Evolutionary conservation across 108 stramenopile species (phyloP).

Genomic region (Skeletonema costatum): DNA sequence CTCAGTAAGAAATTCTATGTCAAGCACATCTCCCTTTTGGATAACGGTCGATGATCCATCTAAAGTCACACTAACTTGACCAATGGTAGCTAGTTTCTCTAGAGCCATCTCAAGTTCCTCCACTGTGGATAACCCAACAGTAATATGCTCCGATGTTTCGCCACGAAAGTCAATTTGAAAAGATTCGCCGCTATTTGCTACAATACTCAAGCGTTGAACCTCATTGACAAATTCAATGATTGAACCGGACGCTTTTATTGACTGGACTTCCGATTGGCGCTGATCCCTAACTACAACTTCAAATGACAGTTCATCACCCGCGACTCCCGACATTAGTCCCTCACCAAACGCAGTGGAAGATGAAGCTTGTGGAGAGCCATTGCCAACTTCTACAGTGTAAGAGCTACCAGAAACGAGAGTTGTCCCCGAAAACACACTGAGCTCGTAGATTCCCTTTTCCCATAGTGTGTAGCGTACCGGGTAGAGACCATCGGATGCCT

Average conservation of each 20-base stretch:
- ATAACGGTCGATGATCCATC: conserved; percentile 25
- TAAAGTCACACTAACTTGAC: conserved; percentile 49
- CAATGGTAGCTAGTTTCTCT: conserved; percentile 54
- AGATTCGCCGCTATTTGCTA: conserved; percentile 10
- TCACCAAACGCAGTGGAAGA: conserved; percentile 55
- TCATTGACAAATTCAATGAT: conserved; percentile 36
- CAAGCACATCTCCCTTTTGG: conserved; percentile 24
- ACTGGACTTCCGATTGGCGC: conserved; percentile 61
- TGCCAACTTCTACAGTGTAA: conserved; percentile 52
- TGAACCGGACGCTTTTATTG: conserved; percentile 43
- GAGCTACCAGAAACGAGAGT: conserved; percentile 65
- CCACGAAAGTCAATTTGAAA: conserved; percentile 37
- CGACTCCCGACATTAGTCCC: conserved; percentile 58
- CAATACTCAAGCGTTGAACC: conserved; percentile 21
- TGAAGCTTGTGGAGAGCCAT: conserved; percentile 50
- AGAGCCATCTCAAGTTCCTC: conserved; percentile 46
- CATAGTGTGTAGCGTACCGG: conserved; percentile 70
- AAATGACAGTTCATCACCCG: conserved; percentile 61
- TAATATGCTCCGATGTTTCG: conserved; percentile 17
- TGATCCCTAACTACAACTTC: conserved; percentile 60
- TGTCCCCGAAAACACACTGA: conserved; percentile 44
- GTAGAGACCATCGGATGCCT: conserved; percentile 54
- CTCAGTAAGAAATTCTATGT: conserved; percentile 46
- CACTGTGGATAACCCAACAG: conserved; percentile 22
- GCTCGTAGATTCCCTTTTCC: conserved; percentile 64